Percentiles rank a stretch among this genome's conserved stretches.
Evolutionary conservation across 2,329 filamentous ascomycete species (phyloP).

Genomic region (Xylaria sp.): DNA sequence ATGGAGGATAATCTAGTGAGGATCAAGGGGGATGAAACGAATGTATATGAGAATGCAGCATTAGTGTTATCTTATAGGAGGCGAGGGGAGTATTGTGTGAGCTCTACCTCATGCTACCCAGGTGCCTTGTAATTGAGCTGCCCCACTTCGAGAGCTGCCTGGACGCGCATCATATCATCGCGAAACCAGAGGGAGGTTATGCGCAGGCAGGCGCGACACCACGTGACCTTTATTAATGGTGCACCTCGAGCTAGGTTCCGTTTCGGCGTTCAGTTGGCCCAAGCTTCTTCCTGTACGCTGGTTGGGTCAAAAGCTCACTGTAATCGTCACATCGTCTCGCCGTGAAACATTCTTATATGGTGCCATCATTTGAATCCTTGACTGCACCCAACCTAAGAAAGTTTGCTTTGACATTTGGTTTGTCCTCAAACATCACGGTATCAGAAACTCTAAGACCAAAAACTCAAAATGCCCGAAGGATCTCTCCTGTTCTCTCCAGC

Average conservation of each 20-base stretch:
- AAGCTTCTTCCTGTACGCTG: conserved; percentile 36
- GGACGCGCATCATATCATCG: conserved; percentile 33
- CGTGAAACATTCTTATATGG: conserved; percentile 16
- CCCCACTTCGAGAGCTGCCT: conserved; percentile 39
- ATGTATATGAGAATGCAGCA: conserved; percentile 4
- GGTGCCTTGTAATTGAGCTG: not conserved
- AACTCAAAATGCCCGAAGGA: conserved; percentile 56
- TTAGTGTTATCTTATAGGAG: conserved; percentile 8
- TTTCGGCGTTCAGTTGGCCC: conserved; percentile 30
- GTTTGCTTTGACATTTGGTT: conserved; percentile 1
- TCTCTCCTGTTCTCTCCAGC: conserved; percentile 71
- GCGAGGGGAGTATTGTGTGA: not conserved
- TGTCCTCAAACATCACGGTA: not conserved
- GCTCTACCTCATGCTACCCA: not conserved
- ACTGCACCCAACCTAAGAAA: conserved; percentile 37
- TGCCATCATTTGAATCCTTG: conserved; percentile 17
- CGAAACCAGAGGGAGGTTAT: conserved; percentile 24
- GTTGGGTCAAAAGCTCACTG: not conserved
- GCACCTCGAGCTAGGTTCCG: not conserved
- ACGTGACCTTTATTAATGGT: conserved; percentile 41
- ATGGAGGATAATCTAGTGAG: conserved; percentile 9
- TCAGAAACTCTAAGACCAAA: not conserved
- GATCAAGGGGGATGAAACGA: conserved; percentile 17
- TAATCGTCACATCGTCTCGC: not conserved
- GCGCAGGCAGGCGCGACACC: conserved; percentile 44